Evolutionary conservation across 148 eudicot genomes (phyloP).

Genomic region (Nyssa sinensis): DNA sequence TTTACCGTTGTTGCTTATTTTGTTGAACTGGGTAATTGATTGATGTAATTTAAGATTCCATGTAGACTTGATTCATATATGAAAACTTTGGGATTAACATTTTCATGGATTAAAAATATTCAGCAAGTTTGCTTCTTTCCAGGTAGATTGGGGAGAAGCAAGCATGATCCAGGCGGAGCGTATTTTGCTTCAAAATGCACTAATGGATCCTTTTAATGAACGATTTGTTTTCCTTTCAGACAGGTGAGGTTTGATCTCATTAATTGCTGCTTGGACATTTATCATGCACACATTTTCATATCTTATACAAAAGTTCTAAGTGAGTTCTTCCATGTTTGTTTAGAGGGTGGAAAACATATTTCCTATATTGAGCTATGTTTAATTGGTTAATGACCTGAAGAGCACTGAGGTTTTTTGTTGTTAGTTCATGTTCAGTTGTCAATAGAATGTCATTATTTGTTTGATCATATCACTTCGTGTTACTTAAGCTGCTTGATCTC

Average conservation of each 20-base stretch:
- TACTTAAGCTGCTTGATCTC: slow-evolving; percentile 51
- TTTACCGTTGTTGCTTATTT: not conserved
- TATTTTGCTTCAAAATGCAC: slow-evolving; percentile 62
- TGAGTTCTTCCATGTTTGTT: not conserved
- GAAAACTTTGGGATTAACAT: not conserved
- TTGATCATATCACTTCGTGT: slow-evolving; percentile 14
- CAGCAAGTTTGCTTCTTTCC: slow-evolving; percentile 21
- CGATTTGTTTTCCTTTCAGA: slow-evolving; percentile 76
- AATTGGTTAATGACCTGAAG: not conserved
- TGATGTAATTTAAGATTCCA: not conserved
- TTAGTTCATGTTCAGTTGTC: not conserved
- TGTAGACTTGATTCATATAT: not conserved
- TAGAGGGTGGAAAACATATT: too few relatives aligned
- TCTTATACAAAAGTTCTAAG: not conserved
- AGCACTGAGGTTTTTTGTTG: not conserved
- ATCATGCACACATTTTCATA: not conserved
- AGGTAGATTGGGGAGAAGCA: slow-evolving; percentile 91
- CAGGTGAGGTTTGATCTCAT: slow-evolving; percentile 45
- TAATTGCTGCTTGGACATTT: not conserved
- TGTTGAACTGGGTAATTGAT: not conserved
- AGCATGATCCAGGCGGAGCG: slow-evolving; percentile 85
- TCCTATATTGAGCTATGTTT: not conserved
- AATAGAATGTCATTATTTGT: not conserved
- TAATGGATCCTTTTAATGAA: slow-evolving; percentile 56
- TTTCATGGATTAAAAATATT: not conserved